Percentiles rank a stretch among this genome's conserved stretches.
Conservation (phyloP, 805 yeast species). For the Novakomyces olei region DNA sequence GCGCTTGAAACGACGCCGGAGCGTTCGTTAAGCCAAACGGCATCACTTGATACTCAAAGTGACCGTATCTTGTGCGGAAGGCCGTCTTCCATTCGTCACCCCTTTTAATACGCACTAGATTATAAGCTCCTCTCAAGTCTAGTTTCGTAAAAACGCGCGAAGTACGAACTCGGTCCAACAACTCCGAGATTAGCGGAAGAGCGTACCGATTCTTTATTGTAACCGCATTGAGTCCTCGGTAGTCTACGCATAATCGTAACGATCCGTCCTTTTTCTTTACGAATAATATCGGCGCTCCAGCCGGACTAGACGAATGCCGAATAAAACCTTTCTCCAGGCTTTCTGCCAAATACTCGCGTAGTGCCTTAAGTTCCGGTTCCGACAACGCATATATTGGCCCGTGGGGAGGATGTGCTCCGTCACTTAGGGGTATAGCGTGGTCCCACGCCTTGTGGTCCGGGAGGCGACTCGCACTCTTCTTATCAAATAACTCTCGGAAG, state of each 20-base stretch:
- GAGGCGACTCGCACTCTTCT: too few relatives aligned
- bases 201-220: slow-evolving; percentile 5
- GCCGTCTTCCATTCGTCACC: slow-evolving; percentile 4
- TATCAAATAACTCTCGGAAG: too few relatives aligned
- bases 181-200: slow-evolving; percentile 3
- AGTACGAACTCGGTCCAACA: slow-evolving; percentile 1
- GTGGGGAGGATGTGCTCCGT: too few relatives aligned
- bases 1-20: slow-evolving; percentile 3
- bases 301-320: background rate
- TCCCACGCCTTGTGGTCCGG: too few relatives aligned
- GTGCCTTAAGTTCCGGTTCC: too few relatives aligned
- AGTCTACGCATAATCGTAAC: slow-evolving; percentile 5
- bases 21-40: slow-evolving; percentile 5
- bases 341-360: too few relatives aligned
- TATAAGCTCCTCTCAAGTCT: slow-evolving; percentile 7
- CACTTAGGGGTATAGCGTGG: too few relatives aligned
- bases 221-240: slow-evolving; percentile 2
- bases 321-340: slow-evolving; percentile 4
- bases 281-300: slow-evolving; percentile 9
- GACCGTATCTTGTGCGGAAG: slow-evolving; percentile 3
- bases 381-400: too few relatives aligned
- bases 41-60: slow-evolving; percentile 4
- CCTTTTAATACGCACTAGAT: slow-evolving; percentile 2
- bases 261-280: slow-evolving; percentile 11
- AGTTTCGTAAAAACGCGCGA: slow-evolving; percentile 9